Conservation (phyloP, 2,329 filamentous ascomycete species). For the Hyphodiscus sp. region DNA sequence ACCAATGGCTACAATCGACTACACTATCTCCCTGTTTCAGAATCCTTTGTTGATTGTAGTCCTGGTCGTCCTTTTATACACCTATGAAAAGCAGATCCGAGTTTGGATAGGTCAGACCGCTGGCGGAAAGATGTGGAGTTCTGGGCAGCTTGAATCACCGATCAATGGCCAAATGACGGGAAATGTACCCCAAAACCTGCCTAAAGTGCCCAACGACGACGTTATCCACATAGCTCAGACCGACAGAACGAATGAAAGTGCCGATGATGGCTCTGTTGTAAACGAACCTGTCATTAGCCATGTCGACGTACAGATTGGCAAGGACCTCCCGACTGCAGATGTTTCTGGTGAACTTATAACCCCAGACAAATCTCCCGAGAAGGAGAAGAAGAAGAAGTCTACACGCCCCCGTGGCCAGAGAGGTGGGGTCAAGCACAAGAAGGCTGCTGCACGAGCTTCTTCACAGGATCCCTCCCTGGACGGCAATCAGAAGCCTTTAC, state of each 20-base stretch:
- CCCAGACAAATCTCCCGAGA: constrained; percentile 33
- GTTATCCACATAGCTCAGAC: not conserved
- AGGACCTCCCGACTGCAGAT: not conserved
- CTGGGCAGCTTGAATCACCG: not conserved
- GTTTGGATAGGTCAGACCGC: not conserved
- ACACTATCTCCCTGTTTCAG: not conserved
- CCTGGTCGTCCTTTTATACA: not conserved
- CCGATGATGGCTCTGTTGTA: not conserved
- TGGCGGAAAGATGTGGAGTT: not conserved
- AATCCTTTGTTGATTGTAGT: not conserved
- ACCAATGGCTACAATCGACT: not conserved
- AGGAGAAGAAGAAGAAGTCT: constrained; percentile 50
- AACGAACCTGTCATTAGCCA: no score
- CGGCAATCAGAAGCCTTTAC: constrained; percentile 32
- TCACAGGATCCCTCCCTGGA: constrained; percentile 37
- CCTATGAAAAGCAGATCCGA: not conserved
- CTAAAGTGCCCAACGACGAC: not conserved
- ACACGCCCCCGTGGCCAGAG: constrained; percentile 60
- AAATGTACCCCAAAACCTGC: not conserved
- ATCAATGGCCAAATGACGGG: not conserved
- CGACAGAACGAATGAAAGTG: not conserved
- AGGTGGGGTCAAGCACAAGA: constrained; percentile 62
- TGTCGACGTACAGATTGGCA: not conserved
- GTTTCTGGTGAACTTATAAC: constrained; percentile 24
- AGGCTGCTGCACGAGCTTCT: constrained; percentile 36